Conservation (phyloP, 208 protist species). For the Leptomonas pyrrhocoris region DNA sequence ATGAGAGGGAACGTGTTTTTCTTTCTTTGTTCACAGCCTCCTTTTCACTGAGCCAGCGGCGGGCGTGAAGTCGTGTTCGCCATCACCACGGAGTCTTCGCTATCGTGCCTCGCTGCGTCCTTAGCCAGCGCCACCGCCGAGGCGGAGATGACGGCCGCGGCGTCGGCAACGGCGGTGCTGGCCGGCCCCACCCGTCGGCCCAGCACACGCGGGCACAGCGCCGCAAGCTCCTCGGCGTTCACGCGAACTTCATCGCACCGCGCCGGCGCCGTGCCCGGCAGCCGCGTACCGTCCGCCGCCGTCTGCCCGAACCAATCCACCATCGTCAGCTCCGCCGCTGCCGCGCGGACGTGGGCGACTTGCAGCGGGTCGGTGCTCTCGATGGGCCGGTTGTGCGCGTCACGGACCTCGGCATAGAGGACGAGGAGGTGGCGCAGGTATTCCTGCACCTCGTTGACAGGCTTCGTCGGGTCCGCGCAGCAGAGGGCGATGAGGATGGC, state of each 20-base stretch:
- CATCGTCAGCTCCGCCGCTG: conserved; percentile 26
- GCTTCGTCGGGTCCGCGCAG: conserved; percentile 39
- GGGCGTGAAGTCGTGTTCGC: conserved; percentile 4
- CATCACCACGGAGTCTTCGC: conserved; percentile 10
- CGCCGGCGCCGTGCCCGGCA: conserved; percentile 13
- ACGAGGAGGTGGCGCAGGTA: conserved; percentile 56
- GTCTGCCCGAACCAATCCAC: conserved; percentile 33
- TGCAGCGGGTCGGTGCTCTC: conserved; percentile 27
- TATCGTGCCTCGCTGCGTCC: background rate
- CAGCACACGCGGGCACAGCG: conserved; percentile 50
- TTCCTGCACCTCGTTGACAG: conserved; percentile 31
- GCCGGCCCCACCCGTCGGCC: conserved; percentile 23
- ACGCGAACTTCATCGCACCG: conserved; percentile 39
- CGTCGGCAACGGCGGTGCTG: conserved; percentile 6
- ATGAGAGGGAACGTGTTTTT: too few species aligned
- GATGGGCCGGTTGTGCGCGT: conserved; percentile 27
- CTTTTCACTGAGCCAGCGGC: background rate
- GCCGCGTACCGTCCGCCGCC: background rate
- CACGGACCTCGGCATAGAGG: conserved; percentile 39
- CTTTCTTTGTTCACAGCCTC: too few species aligned
- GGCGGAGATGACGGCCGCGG: conserved; percentile 21
- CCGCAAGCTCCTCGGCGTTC: conserved; percentile 41
- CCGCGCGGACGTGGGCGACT: conserved; percentile 24
- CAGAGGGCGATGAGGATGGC: conserved; percentile 41
- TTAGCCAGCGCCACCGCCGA: conserved; percentile 1